Evolutionary conservation across 2,329 filamentous ascomycete species (phyloP), one percentile per base, ranked within the genome.

Genomic region (Xylariomycetidae sp.): DNA sequence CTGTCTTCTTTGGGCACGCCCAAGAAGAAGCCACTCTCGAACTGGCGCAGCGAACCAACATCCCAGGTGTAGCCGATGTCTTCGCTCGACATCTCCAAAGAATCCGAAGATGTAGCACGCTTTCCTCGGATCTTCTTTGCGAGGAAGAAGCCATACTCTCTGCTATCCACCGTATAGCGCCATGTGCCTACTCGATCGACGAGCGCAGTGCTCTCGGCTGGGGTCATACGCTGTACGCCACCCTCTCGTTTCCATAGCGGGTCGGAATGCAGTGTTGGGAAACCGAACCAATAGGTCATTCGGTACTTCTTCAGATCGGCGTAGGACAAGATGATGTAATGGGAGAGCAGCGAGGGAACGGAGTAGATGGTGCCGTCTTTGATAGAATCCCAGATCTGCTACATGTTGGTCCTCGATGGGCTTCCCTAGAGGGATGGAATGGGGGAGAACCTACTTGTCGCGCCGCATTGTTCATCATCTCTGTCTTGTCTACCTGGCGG

Each of bases 251-350:
- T 81, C 92, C 92, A 98, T 18, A 73, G 68, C 2, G 87, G 86
- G 34, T 90, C 82, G 4, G 90, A 94, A 56, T 94, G 89, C 27
- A 98, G 71, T 12, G 90, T 88, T 1, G 92, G 92, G 53, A 94
- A 98, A 5, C 84, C 90, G 60, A 96, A 96, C 79, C 93, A 94
- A 63, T 96, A 96, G n/a, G 83, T 87, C 57, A 96, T 95, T 43
- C 82, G 86, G 65, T 96, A 96, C 56, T 93, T 95, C 60, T 98
- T 98, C 20, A 98, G 73, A 55, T 98, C 90, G 42, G 92, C 90
- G 57, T 86, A 98, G 12, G 87, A 95, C 28, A 96, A 77, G 38
- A 93, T 79, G 17, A 85, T 74, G 58, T 95, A 96, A 6, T 86
- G 92, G 4, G 87, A 80, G 13, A 98, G 77, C 2, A 96, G 73